Base-by-base conservation (phyloP, 805 yeast genomes). In the Candida arabinofermentans region DNA sequence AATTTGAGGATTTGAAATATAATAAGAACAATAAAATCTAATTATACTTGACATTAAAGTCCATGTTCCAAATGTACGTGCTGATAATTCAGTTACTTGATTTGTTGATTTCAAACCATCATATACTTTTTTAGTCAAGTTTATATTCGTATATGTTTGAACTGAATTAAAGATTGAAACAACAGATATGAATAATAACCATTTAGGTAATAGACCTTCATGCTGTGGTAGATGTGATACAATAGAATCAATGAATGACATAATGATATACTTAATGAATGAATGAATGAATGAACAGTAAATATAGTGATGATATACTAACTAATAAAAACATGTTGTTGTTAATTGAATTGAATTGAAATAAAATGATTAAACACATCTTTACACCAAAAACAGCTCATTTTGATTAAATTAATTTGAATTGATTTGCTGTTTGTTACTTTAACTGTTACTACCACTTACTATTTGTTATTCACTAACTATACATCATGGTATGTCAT, bases 61-160 rank as follows among this genome's bases (percentile, higher is more conserved):
- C 99, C 99, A 93, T 0, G 99, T 93, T 26, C 99, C 99, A 62
- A 93, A 93, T 0, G 99, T 91, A 55, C 99, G 77, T n/a, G 96
- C 96, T 53, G 93, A 80, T 50, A 93, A 70, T 12, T 60, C 57
- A 2, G 71, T 64, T 21, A 82, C 83, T 59, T 84, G 76, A 6
- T 58, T 50, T 13, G 90, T 88, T 35, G 74, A 64, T 39, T 65
- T n/a, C n/a, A n/a, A n/a, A n/a, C n/a, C 71, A 26, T 75, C 83
- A 60, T 93, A 93, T 7, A 93, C 97, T 49, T 80, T 73, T 51
- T 84, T 79, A 2, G 96, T 86, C 40, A 93, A 72, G 23, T 73
- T 70, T 23, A 84, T 71, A 26, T 87, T 77, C 35, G 77, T 62
- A 65, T 90, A 93, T 12, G 93, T 81, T 66, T 93, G 99, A 18